Evolutionary conservation across 108 stramenopile genomes (phyloP).

Genomic region (Nitzschia putrida): DNA sequence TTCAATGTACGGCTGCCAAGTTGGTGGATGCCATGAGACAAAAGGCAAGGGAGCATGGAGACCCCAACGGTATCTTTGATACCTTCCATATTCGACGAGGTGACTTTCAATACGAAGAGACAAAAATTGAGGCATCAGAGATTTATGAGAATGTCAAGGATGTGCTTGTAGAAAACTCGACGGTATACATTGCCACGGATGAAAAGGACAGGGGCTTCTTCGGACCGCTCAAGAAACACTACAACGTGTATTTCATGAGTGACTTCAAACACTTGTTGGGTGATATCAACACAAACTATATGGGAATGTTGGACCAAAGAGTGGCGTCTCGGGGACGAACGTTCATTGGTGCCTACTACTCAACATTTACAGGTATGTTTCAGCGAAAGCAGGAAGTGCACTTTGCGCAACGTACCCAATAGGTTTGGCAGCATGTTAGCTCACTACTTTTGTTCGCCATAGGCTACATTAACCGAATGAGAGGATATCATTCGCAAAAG

Average conservation of each 20-base stretch:
- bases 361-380: slow-evolving; percentile 64
- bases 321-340: slow-evolving; percentile 75
- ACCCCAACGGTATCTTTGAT: slow-evolving; percentile 67
- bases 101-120: slow-evolving; percentile 66
- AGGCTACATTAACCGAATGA: slow-evolving; percentile 79
- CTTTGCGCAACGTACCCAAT: background rate
- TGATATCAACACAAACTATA: slow-evolving; percentile 77
- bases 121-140: slow-evolving; percentile 34
- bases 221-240: slow-evolving; percentile 62
- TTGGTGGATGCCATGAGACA: slow-evolving; percentile 73
- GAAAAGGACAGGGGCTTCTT: slow-evolving; percentile 80
- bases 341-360: slow-evolving; percentile 77
- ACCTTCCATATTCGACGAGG: slow-evolving; percentile 88
- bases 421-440: background rate
- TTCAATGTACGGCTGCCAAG: slow-evolving; percentile 87
- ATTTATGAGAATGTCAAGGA: slow-evolving; percentile 44
- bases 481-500: slow-evolving; percentile 76
- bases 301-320: slow-evolving; percentile 86
- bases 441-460: slow-evolving; percentile 25
- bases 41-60: slow-evolving; percentile 35
- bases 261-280: slow-evolving; percentile 72
- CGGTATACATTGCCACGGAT: slow-evolving; percentile 82
- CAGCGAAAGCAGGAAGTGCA: background rate
- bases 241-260: slow-evolving; percentile 75
- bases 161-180: slow-evolving; percentile 43